These are phyloP conservation scores for Picea abies DNA, from an alignment of 83 land plant genomes.

Conservation along the genomic window DNA sequence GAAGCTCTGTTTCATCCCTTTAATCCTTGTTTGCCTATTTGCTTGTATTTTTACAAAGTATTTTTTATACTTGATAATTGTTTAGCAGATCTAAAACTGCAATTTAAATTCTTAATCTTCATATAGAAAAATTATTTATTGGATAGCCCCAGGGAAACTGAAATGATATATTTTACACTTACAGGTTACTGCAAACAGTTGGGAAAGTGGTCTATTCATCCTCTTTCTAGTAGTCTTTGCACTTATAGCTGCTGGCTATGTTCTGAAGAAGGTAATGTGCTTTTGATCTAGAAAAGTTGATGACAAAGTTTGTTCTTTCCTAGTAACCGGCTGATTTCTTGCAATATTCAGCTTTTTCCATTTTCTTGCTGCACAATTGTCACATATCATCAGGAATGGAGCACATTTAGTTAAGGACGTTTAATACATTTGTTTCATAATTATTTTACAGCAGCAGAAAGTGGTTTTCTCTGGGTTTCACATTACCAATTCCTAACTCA, in stretches of 20 bases:
- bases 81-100: no score
- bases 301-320: neutral
- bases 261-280: slow-evolving; percentile 76
- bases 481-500: neutral
- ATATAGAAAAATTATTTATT: neutral
- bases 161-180: neutral
- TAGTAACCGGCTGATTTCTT: neutral
- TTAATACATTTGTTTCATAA: neutral
- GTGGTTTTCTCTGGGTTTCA: neutral
- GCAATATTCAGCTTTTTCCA: neutral
- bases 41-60: neutral
- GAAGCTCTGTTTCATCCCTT: slow-evolving; percentile 6
- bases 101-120: neutral
- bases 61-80: neutral
- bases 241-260: slow-evolving; percentile 97
- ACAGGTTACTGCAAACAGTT: slow-evolving; percentile 98
- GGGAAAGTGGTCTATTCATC: slow-evolving; percentile 99
- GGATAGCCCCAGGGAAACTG: neutral
- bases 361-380: neutral
- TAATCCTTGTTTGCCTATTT: neutral
- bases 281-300: neutral
- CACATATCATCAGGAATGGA: neutral
- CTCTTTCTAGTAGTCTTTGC: slow-evolving; percentile 94
- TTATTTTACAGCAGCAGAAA: neutral
- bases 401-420: neutral